Evolutionary conservation across 495 filamentous ascomycete genomes (phyloP), one percentile per base, ranked within the genome.

Genomic region (Lepidopterella palustris): DNA sequence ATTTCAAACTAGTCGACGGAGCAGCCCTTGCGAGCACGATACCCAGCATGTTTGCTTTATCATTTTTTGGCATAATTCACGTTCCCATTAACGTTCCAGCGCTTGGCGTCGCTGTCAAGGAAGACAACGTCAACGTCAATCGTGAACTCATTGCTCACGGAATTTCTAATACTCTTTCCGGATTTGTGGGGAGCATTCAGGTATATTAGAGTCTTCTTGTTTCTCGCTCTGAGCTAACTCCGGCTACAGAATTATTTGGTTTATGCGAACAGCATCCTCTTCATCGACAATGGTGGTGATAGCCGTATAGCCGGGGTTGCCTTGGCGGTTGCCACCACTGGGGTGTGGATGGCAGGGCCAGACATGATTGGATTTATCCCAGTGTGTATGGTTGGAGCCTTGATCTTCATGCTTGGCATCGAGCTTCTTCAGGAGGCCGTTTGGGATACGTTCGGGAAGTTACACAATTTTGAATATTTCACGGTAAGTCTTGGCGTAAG

Each of bases 61-160:
- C 95, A 0, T 97, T 98, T 77, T 98, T 98, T 69, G 92, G 92
- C 42, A 84, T 98, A 45, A 82, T 98, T 11, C 95, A 98, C 70
- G 93, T 97, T 6, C 95, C 93, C 0, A 98, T 98, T 73, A 97
- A 98, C 71, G 89, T 97, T 18, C 93, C 93, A 5, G 91, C 93
- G 2, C 71, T 98, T 18, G 93, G 87, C 0, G 86, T 95, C 40
- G 90, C 88, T 5, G 88, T 86, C 4, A 88, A 90, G 50, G 90
- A 96, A 70, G 93, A 98, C 68, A 86, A 97, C 68, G 77, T 96
- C 23, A 83, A 93, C 70, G 83, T 97, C 35, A 87, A 98, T 64
- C 83, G 90, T 58, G 93, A 98, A 71, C 83, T 98, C 9, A 89
- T 93, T 66, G 84, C 92, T 20, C 93, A 98, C 64, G 93, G 93